These are phyloP conservation scores for Talaromyces sp. DNA, from an alignment of 2,329 filamentous ascomycete species.

Conservation along the genomic window DNA sequence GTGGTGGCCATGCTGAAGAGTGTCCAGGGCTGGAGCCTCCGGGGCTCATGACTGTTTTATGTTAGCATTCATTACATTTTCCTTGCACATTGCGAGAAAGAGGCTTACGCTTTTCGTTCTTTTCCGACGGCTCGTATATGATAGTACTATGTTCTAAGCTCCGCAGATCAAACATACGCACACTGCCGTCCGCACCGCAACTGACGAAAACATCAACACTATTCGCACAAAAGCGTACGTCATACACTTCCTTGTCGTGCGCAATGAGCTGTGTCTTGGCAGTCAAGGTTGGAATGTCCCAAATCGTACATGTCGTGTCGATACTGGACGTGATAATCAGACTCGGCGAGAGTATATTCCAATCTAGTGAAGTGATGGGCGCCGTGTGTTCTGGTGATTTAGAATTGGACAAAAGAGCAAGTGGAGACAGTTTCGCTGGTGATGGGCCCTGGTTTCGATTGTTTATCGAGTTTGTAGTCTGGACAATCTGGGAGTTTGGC, in stretches of 20 bases:
- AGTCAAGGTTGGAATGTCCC: slow-evolving; percentile 96
- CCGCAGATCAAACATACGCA: slow-evolving; percentile 96
- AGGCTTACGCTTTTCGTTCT: slow-evolving; percentile 63
- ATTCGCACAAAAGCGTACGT: slow-evolving; percentile 95
- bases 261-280: slow-evolving; percentile 98
- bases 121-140: slow-evolving; percentile 95
- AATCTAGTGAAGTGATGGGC: slow-evolving; percentile 91
- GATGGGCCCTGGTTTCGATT: slow-evolving; percentile 59
- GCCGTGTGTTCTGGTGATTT: slow-evolving; percentile 98
- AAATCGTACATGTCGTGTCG: slow-evolving; percentile 98
- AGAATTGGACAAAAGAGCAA: slow-evolving; percentile 92
- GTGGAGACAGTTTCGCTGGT: slow-evolving; percentile 80
- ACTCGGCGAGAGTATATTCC: slow-evolving; percentile 96
- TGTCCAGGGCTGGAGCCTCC: slow-evolving; percentile 66
- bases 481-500: slow-evolving; percentile 60
- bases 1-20: slow-evolving; percentile 58
- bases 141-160: slow-evolving; percentile 98
- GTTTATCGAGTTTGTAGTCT: slow-evolving; percentile 64
- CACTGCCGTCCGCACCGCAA: slow-evolving; percentile 94
- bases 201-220: slow-evolving; percentile 99
- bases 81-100: no score
- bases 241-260: slow-evolving; percentile 98
- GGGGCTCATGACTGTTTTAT: slow-evolving; percentile 44
- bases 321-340: slow-evolving; percentile 98
- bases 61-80: neutral